These are phyloP conservation scores for Aspergillus egyptiacus DNA, from an alignment of 495 filamentous ascomycete genomes.

Conservation along the genomic window DNA sequence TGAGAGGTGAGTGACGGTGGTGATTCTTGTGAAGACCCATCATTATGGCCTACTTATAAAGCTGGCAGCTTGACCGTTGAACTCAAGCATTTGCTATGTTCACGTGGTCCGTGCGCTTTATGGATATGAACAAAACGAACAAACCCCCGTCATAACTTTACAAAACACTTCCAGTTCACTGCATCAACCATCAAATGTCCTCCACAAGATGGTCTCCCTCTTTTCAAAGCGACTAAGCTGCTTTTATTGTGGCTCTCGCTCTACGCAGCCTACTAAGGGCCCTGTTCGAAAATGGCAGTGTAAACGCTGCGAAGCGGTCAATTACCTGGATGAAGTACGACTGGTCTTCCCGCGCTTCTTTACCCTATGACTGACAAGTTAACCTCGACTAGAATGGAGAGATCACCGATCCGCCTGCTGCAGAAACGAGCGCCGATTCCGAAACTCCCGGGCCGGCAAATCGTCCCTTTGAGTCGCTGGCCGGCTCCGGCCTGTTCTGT, in stretches of 20 bases:
- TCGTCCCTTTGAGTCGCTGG: slow-evolving; percentile 25
- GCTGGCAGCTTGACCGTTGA: no score
- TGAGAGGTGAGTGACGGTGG: no score
- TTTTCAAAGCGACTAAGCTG: slow-evolving; percentile 54
- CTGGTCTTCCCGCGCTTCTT: slow-evolving; percentile 10
- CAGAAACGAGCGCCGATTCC: slow-evolving; percentile 34
- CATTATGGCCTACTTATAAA: no score
- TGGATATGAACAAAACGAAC: neutral
- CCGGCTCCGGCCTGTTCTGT: slow-evolving; percentile 63
- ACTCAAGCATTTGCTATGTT: neutral
- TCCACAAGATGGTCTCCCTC: slow-evolving; percentile 41
- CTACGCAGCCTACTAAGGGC: slow-evolving; percentile 47
- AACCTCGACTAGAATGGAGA: slow-evolving; percentile 58
- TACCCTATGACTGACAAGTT: neutral
- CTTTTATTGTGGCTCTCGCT: slow-evolving; percentile 69
- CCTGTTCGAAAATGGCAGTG: slow-evolving; percentile 60
- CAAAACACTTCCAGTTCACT: slow-evolving; percentile 17
- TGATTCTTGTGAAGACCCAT: no score
- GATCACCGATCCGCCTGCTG: slow-evolving; percentile 77
- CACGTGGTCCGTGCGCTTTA: slow-evolving; percentile 30
- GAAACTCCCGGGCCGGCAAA: slow-evolving; percentile 25
- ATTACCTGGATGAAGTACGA: slow-evolving; percentile 65
- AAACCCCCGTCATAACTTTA: neutral
- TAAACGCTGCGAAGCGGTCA: slow-evolving; percentile 68
- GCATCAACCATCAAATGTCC: slow-evolving; percentile 13